A percentile compares a stretch with the other conserved stretches of the same genome.
Evolutionary conservation across 2,329 filamentous ascomycete species (phyloP).

Genomic region (Emydomyces testavorans): DNA sequence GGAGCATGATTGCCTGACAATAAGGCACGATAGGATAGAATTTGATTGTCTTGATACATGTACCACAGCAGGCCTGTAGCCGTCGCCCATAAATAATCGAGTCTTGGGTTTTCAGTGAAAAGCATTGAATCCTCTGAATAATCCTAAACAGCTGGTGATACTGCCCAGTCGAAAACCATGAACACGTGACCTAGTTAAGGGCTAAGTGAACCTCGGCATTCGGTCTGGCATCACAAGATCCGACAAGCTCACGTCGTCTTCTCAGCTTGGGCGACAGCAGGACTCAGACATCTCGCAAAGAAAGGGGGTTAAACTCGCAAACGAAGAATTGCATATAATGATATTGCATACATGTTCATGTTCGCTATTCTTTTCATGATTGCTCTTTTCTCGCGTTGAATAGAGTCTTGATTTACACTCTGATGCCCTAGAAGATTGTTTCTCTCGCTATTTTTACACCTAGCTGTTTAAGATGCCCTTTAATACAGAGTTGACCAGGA

Average conservation of each 20-base stretch:
- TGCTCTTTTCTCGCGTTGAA: background rate
- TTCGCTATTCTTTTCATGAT: background rate
- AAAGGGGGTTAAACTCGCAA: background rate
- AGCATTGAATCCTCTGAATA: no score
- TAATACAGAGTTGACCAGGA: slow-evolving; percentile 52
- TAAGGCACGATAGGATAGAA: no score
- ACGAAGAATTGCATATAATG: background rate
- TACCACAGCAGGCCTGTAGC: no score
- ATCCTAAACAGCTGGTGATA: no score
- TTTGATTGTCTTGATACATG: no score
- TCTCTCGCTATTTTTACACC: background rate
- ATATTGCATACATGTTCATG: no score
- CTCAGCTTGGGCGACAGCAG: background rate
- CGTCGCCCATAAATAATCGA: no score
- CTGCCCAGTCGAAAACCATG: no score
- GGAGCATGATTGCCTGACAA: no score
- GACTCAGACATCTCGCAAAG: background rate
- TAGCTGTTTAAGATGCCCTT: slow-evolving; percentile 44
- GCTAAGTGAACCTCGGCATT: slow-evolving; percentile 12
- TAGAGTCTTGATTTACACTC: background rate
- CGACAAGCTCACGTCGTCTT: background rate
- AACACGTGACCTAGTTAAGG: slow-evolving; percentile 1
- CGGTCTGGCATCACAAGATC: slow-evolving; percentile 7
- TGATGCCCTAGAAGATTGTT: background rate
- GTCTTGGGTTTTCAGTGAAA: no score